These are phyloP conservation scores for Xerocomellus chrysenteron DNA, from an alignment of 768 basidiomycete species.

Conservation along the genomic window DNA sequence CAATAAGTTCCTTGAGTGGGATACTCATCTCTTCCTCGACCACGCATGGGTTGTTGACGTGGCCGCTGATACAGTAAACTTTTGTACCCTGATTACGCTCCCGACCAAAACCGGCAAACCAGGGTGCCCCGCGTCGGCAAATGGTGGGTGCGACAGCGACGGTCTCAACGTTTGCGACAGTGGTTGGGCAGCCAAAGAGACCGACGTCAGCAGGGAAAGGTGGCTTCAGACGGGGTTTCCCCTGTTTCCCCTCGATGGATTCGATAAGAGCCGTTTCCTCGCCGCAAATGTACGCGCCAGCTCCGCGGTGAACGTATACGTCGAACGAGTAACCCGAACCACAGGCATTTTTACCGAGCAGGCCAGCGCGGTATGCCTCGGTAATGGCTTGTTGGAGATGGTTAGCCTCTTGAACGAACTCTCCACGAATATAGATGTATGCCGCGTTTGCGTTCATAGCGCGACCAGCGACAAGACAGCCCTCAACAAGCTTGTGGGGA, in stretches of 20 bases:
- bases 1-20: conserved; percentile 87
- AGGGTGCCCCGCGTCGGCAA: conserved; percentile 79
- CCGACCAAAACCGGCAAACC: conserved; percentile 93
- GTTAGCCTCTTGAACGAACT: conserved; percentile 93
- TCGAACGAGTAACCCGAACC: conserved; percentile 94
- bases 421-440: conserved; percentile 99
- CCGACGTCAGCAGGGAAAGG: conserved; percentile 99
- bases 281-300: conserved; percentile 97
- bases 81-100: conserved; percentile 97
- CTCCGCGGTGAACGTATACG: conserved; percentile 97
- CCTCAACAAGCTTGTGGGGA: conserved; percentile 97
- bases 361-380: conserved; percentile 88
- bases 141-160: conserved; percentile 98
- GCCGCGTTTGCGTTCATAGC: conserved; percentile 97
- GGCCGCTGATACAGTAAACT: conserved; percentile 92
- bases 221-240: conserved; percentile 95
- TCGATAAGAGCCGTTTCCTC: conserved; percentile 99
- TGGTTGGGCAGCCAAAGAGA: conserved; percentile 94
- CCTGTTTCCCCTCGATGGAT: conserved; percentile 96
- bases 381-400: conserved; percentile 95
- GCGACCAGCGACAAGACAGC: conserved; percentile 94
- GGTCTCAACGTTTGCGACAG: conserved; percentile 98
- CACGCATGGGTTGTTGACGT: conserved; percentile 97
- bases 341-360: conserved; percentile 89
- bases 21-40: conserved; percentile 99